phyloP scores from a whole-genome alignment of 2,329 filamentous ascomycete genomes.

The Aspergillus fumigatus region DNA sequence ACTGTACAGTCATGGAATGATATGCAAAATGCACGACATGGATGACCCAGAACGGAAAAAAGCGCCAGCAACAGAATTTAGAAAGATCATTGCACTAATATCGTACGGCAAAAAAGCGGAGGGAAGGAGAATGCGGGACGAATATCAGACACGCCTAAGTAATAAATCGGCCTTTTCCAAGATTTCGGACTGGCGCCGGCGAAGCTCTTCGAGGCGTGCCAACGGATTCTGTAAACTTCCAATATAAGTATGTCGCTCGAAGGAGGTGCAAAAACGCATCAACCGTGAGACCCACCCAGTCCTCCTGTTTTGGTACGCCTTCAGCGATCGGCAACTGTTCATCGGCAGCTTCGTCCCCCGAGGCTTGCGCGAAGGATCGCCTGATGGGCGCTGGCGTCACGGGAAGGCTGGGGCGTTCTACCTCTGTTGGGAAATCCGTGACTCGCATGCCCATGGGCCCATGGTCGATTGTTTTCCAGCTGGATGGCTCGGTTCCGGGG shows the following conservation, averaged over 20 bases:
- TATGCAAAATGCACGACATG: not conserved
- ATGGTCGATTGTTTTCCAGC: slow-evolving; percentile 13
- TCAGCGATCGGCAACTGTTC: slow-evolving; percentile 65
- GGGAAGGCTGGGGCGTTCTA: slow-evolving; percentile 80
- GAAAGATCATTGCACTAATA: not conserved
- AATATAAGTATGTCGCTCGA: slow-evolving; percentile 42
- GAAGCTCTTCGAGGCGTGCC: slow-evolving; percentile 65
- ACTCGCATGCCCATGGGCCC: slow-evolving; percentile 57
- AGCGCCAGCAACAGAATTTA: not conserved
- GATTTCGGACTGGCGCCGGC: slow-evolving; percentile 60
- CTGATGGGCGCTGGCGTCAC: slow-evolving; percentile 82
- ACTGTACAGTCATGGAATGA: not conserved
- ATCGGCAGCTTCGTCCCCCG: slow-evolving; percentile 42
- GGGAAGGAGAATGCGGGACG: not conserved
- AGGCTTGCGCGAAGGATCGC: slow-evolving; percentile 39
- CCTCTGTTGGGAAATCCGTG: slow-evolving; percentile 80
- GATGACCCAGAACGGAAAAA: not conserved
- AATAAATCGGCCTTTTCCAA: slow-evolving; percentile 44
- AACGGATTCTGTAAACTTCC: slow-evolving; percentile 60
- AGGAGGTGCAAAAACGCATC: slow-evolving; percentile 43
- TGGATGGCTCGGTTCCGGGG: slow-evolving; percentile 10
- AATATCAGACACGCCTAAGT: slow-evolving; percentile 14
- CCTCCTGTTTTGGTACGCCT: slow-evolving; percentile 79
- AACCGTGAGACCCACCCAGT: slow-evolving; percentile 79
- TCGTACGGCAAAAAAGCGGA: not conserved